A percentile compares a stretch with the other conserved stretches of the same genome.
These are phyloP conservation scores for Lentinula lateritia DNA, from an alignment of 768 basidiomycete genomes.

Conservation along the genomic window DNA sequence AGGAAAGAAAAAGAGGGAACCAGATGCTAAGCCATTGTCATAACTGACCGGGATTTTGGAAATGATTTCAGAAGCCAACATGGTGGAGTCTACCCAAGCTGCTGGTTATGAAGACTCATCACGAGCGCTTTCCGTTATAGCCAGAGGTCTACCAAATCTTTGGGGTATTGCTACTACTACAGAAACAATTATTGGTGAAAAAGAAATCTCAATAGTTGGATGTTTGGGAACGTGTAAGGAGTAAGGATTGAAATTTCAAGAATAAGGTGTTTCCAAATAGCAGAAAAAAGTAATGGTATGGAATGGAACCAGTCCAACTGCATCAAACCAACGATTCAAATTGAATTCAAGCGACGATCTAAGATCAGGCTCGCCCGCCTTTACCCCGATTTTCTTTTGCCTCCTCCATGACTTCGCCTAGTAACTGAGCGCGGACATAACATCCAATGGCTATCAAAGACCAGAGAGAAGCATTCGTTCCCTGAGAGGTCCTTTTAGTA, in stretches of 20 bases:
- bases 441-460: constrained; percentile 66
- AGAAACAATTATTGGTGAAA: background rate
- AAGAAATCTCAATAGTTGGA: background rate
- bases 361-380: constrained; percentile 47
- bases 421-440: constrained; percentile 59
- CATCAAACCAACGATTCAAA: background rate
- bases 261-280: background rate
- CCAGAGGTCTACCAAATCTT: background rate
- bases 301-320: constrained; percentile 22
- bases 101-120: background rate
- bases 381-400: constrained; percentile 60
- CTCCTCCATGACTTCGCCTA: constrained; percentile 66
- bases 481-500: constrained; percentile 38
- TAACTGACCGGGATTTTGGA: constrained; percentile 47
- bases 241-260: background rate
- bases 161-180: background rate
- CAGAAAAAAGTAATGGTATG: constrained; percentile 3
- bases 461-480: constrained; percentile 79
- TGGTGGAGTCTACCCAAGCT: constrained; percentile 7
- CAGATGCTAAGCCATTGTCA: constrained; percentile 51
- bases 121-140: background rate
- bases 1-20: constrained; percentile 75
- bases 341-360: constrained; percentile 10
- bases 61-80: constrained; percentile 48
- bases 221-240: background rate